Evolutionary conservation across 768 basidiomycete species (phyloP).

Genomic region (Termitomyces sp.): DNA sequence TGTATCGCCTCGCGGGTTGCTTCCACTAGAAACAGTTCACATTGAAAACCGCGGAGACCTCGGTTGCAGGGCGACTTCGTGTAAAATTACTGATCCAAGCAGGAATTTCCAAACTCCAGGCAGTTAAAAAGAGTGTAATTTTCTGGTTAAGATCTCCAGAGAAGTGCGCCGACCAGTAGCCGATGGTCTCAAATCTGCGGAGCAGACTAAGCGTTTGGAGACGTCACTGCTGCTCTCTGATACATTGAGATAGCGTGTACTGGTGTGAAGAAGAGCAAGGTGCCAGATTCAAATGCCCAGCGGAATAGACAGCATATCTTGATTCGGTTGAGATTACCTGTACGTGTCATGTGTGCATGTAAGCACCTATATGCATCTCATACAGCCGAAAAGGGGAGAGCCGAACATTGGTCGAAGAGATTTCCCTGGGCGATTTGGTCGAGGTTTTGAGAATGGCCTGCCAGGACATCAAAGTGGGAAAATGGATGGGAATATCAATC

Average conservation of each 20-base stretch:
- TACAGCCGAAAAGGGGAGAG: neutral
- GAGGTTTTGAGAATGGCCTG: neutral
- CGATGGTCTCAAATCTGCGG: neutral
- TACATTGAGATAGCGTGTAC: neutral
- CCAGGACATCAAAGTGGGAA: neutral
- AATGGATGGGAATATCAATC: neutral
- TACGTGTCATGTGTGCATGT: neutral
- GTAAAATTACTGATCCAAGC: neutral
- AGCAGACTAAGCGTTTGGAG: neutral
- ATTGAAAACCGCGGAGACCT: slow-evolving; percentile 16
- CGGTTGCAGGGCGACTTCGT: slow-evolving; percentile 9
- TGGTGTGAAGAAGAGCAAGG: neutral
- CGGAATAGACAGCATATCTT: neutral
- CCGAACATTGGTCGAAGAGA: neutral
- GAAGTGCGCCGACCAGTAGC: neutral
- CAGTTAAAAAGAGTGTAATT: neutral
- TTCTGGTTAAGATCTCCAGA: neutral
- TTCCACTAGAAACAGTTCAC: neutral
- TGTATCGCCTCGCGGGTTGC: slow-evolving; percentile 6
- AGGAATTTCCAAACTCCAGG: neutral
- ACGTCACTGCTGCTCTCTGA: too few species aligned
- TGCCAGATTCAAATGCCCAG: neutral
- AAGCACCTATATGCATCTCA: neutral
- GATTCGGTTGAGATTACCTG: neutral
- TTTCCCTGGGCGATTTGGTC: neutral